These are phyloP conservation scores for Aspergillus steynii DNA, from an alignment of 495 filamentous ascomycete species.

Conservation along the genomic window DNA sequence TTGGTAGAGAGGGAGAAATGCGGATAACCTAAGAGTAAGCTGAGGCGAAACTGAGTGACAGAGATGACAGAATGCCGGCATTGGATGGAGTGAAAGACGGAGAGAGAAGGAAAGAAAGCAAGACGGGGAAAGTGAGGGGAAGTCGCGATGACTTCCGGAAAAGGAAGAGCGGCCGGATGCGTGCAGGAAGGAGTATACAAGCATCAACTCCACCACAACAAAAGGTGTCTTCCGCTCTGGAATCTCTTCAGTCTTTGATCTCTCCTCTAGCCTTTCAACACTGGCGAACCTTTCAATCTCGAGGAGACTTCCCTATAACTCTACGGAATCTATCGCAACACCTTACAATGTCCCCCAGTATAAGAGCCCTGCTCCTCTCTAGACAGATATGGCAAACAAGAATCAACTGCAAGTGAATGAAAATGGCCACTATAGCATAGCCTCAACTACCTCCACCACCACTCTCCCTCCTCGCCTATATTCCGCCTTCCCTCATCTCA, in stretches of 20 bases:
- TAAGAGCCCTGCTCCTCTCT: neutral
- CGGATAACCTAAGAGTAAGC: neutral
- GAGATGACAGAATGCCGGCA: too few species aligned
- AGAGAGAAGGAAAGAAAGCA: too few species aligned
- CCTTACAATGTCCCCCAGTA: neutral
- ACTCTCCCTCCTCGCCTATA: too few species aligned
- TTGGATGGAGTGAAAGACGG: too few species aligned
- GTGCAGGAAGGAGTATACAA: too few species aligned
- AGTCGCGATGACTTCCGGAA: too few species aligned
- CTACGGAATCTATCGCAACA: neutral
- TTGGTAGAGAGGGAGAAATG: neutral
- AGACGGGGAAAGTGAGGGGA: too few species aligned
- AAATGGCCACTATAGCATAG: neutral
- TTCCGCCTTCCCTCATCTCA: neutral
- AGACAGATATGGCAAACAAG: neutral
- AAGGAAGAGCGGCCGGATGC: too few species aligned
- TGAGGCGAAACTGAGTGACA: too few species aligned
- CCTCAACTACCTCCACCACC: neutral
- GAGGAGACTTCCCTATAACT: neutral
- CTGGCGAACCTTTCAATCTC: neutral
- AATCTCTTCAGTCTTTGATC: neutral
- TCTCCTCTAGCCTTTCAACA: neutral
- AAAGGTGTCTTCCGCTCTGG: neutral
- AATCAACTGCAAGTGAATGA: neutral
- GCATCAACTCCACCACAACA: too few species aligned